phyloP scores from a whole-genome alignment of 495 filamentous ascomycete species.

The Lasiosphaeriaceae sp. region DNA sequence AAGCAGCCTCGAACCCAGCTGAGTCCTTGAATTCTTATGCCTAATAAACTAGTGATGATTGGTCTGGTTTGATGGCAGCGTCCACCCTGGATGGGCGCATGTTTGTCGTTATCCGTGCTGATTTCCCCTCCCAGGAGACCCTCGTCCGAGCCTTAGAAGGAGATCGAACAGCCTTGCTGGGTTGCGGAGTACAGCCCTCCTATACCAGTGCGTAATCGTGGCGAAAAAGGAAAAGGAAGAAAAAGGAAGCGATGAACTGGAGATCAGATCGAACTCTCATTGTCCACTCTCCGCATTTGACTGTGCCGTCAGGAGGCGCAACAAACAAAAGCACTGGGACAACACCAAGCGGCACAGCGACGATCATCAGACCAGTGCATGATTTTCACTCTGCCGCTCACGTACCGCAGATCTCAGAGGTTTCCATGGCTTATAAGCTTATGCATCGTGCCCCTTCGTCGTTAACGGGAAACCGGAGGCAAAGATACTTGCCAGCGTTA shows the following conservation, averaged over 20 bases:
- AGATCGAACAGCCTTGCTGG: no score
- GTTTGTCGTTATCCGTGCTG: neutral
- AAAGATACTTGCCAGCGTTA: no score
- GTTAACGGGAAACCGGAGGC: no score
- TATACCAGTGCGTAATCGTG: no score
- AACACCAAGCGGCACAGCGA: neutral
- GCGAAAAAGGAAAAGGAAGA: neutral
- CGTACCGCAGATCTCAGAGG: neutral
- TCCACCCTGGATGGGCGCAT: neutral
- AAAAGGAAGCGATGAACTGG: neutral
- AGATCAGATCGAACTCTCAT: neutral
- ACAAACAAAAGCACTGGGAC: no score
- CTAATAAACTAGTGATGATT: no score
- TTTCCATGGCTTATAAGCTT: neutral
- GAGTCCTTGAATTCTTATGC: no score
- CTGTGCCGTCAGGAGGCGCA: neutral
- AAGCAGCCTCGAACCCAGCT: no score
- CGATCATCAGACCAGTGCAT: neutral
- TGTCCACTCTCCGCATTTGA: neutral
- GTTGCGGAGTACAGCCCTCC: no score
- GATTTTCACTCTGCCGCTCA: neutral
- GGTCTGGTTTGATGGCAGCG: no score
- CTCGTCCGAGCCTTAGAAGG: no score
- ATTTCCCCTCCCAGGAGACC: no score
- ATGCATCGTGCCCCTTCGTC: neutral